These are phyloP conservation scores for Mycena haematopus DNA, from an alignment of 768 basidiomycete genomes.

Conservation along the genomic window DNA sequence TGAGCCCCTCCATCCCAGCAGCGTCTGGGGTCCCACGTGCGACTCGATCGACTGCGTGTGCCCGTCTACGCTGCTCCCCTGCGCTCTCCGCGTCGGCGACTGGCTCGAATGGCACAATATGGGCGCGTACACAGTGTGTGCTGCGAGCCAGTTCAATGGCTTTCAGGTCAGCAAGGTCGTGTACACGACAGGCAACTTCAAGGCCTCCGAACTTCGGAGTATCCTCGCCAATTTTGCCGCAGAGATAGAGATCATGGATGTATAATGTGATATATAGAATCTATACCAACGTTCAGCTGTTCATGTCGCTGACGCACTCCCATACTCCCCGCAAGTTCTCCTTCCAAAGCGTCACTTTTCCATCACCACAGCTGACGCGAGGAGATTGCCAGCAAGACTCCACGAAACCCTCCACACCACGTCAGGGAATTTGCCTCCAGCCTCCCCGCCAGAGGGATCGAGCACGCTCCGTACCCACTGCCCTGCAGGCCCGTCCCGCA, in stretches of 20 bases:
- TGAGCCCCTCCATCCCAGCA: conserved; percentile 52
- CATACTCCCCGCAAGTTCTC: conserved; percentile 94
- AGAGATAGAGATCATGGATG: conserved; percentile 6
- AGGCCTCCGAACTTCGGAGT: conserved; percentile 21
- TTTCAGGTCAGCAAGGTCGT: conserved; percentile 82
- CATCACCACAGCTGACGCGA: conserved; percentile 97
- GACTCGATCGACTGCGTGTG: conserved; percentile 96
- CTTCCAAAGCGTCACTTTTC: conserved; percentile 98
- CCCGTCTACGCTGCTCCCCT: conserved; percentile 65
- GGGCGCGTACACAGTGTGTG: conserved; percentile 99
- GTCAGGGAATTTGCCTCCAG: conserved; percentile 88
- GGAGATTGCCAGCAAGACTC: conserved; percentile 94
- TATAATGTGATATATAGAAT: conserved; percentile 7
- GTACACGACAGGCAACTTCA: conserved; percentile 38
- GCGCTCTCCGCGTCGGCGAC: conserved; percentile 84
- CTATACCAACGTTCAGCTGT: conserved; percentile 59
- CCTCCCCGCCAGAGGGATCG: conserved; percentile 65
- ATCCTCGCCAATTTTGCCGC: conserved; percentile 25
- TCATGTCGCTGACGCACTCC: conserved; percentile 97
- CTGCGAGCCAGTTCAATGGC: conserved; percentile 95
- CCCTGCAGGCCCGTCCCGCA: conserved; percentile 75
- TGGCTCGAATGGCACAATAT: conserved; percentile 98
- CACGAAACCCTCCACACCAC: conserved; percentile 99
- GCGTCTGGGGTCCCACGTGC: conserved; percentile 98
- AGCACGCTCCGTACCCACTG: conserved; percentile 84